Evolutionary conservation across 2,329 filamentous ascomycete genomes (phyloP).

Genomic region (Dactylonectria macrodidyma): DNA sequence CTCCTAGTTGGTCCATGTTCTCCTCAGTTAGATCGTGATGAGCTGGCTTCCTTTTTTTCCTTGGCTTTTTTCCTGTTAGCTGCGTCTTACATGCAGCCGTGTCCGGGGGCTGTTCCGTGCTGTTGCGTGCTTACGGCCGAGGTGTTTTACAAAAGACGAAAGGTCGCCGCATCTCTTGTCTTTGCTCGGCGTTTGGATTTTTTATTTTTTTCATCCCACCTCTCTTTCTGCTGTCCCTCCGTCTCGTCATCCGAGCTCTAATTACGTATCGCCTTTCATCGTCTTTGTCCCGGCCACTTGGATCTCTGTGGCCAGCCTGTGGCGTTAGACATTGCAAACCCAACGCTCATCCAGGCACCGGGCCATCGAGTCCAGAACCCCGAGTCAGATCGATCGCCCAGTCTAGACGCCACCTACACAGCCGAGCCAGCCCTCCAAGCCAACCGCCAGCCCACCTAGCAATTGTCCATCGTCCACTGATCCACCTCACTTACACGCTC

Average conservation of each 20-base stretch:
- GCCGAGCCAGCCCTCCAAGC: neutral
- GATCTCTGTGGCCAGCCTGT: slow-evolving; percentile 2
- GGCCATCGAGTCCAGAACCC: slow-evolving; percentile 7
- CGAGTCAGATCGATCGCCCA: slow-evolving; percentile 24
- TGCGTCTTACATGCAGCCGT: slow-evolving; percentile 23
- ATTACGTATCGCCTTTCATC: neutral
- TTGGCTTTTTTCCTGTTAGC: slow-evolving; percentile 7
- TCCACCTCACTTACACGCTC: slow-evolving; percentile 20
- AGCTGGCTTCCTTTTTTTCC: slow-evolving; percentile 14
- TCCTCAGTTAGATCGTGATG: slow-evolving; percentile 16
- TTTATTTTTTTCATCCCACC: neutral
- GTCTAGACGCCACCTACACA: neutral
- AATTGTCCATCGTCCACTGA: slow-evolving; percentile 9
- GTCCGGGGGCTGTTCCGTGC: slow-evolving; percentile 14
- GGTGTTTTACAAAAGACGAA: slow-evolving; percentile 18
- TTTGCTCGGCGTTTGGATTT: neutral
- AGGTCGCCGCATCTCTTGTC: slow-evolving; percentile 1
- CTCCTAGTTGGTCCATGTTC: neutral
- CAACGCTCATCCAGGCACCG: slow-evolving; percentile 21
- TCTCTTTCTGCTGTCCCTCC: neutral
- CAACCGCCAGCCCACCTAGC: slow-evolving; percentile 8
- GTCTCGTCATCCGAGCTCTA: neutral
- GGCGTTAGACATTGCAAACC: slow-evolving; percentile 12
- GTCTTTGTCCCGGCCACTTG: neutral
- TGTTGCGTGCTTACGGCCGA: neutral